Base-by-base conservation (phyloP, 2,329 filamentous ascomycete genomes). In the Whalleya microplaca region DNA sequence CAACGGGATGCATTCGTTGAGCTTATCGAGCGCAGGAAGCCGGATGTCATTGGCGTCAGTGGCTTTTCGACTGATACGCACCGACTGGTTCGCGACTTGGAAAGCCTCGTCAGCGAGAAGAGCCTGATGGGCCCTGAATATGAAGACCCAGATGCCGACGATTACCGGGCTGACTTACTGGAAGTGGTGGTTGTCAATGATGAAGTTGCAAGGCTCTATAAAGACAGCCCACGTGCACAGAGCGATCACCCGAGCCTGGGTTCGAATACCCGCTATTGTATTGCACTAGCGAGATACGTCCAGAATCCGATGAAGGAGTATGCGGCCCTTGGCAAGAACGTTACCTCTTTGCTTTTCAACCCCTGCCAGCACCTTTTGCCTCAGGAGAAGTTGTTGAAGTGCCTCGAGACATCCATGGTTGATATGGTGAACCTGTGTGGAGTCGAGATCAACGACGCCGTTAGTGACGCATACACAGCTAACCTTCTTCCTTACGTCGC, bases 401-500 rank as follows among this genome's bases (percentile, higher is more conserved):
- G 92, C 58, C 82, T 99, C 16, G 95, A 99, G 69, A 96, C 91
- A n/a, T 92, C 94, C 44, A 91, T 99, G 86, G 94, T 99, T 10
- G 95, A 99, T 71, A 96, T 96, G 83, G 95, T 99, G 65, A 99
- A 99, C 72, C 85, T 99, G 43, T 92, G 93, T 45, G 95, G 95
- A 69, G 91, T 99, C 40, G 91, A 98, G 67, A 89, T 99, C 69
- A 96, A 97, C 67, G 93, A 97, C 64, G 92, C 93, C 14, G 87
- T 96, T 53, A 82, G 81, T 42, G 91, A 97, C 72, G 71, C 86
- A 1, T 92, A 95, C 68, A 89, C 90, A 8, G 92, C 92, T 14
- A 95, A 94, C 63, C 82, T 99, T 1, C 80, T 99, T 40, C 93
- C 93, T 3, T 99, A 93, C 66, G 85, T 99, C 20, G 91, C 91